Conservation (phyloP, 257 asterid species). For the Nicotiana benthamiana region DNA sequence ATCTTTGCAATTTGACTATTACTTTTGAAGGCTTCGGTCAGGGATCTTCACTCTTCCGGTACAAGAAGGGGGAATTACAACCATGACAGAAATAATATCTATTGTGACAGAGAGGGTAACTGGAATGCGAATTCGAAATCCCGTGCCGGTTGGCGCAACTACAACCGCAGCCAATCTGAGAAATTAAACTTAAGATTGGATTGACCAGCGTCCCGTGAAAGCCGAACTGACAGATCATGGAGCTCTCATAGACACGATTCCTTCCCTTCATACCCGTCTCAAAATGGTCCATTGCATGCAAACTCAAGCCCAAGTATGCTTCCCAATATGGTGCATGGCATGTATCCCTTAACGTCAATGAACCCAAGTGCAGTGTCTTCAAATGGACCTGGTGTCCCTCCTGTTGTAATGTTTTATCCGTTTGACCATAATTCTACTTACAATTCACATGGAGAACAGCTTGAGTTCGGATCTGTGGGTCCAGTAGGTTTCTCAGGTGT, state of each 20-base stretch:
- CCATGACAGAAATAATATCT: slow-evolving; percentile 55
- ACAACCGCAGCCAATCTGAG: slow-evolving; percentile 61
- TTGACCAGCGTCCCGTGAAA: slow-evolving; percentile 41
- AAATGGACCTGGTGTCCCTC: slow-evolving; percentile 31
- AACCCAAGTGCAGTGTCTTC: slow-evolving; percentile 45
- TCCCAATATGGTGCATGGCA: slow-evolving; percentile 44
- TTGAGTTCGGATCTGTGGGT: slow-evolving; percentile 81
- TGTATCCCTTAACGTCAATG: slow-evolving; percentile 49
- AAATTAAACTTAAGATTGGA: slow-evolving; percentile 56
- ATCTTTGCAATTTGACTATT: slow-evolving; percentile 14
- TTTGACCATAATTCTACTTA: slow-evolving; percentile 43
- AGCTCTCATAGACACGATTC: slow-evolving; percentile 30
- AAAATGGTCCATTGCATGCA: slow-evolving; percentile 57
- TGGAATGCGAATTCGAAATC: slow-evolving; percentile 64
- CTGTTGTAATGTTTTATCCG: slow-evolving; percentile 63
- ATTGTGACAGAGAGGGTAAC: slow-evolving; percentile 66
- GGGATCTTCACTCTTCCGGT: slow-evolving; percentile 68
- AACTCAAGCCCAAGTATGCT: slow-evolving; percentile 44
- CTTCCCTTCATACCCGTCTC: slow-evolving; percentile 49
- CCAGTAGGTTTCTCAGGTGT: slow-evolving; percentile 49
- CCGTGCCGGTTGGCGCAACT: slow-evolving; percentile 51
- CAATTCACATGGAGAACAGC: slow-evolving; percentile 58
- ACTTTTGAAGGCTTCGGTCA: slow-evolving; percentile 49
- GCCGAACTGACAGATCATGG: slow-evolving; percentile 65
- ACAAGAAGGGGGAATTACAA: slow-evolving; percentile 67